Conservation (phyloP, 78 protist species). For the Chrysochromulina parva region DNA sequence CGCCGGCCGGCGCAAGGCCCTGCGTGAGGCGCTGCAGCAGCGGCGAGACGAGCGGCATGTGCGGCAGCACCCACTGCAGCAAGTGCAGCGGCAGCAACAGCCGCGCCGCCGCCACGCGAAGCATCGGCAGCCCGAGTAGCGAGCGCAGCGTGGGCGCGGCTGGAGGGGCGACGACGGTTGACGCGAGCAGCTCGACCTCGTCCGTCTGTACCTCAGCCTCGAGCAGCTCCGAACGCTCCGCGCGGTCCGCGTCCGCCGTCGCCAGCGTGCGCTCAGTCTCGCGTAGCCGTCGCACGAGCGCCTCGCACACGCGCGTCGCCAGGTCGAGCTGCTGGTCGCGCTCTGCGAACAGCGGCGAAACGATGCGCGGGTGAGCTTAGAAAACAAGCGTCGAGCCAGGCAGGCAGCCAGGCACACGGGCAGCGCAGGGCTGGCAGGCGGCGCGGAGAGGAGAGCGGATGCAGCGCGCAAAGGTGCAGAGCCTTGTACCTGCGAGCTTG, state of each 20-base stretch:
- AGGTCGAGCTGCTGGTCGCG: constrained; percentile 14
- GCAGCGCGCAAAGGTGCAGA: neutral
- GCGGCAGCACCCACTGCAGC: too few relatives aligned
- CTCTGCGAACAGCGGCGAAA: neutral
- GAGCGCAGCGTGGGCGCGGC: too few relatives aligned
- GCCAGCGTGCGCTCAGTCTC: neutral
- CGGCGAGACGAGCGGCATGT: too few relatives aligned
- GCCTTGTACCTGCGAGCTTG: neutral
- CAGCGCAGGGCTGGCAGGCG: too few relatives aligned
- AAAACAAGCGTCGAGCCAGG: too few relatives aligned
- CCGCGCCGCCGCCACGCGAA: neutral
- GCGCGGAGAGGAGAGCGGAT: too few relatives aligned
- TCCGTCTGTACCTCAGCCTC: neutral
- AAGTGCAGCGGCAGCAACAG: too few relatives aligned
- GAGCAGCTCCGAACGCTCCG: neutral
- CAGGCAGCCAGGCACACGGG: too few relatives aligned
- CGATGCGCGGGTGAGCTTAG: too few relatives aligned
- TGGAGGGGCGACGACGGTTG: too few relatives aligned
- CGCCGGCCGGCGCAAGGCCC: too few relatives aligned
- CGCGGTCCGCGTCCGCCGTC: neutral
- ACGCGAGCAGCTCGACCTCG: neutral
- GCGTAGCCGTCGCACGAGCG: neutral
- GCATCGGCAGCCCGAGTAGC: neutral
- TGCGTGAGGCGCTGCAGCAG: too few relatives aligned
- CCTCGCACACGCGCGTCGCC: neutral